These are phyloP conservation scores for Mollisiaceae sp. DNA, from an alignment of 2,329 filamentous ascomycete genomes.

Conservation along the genomic window DNA sequence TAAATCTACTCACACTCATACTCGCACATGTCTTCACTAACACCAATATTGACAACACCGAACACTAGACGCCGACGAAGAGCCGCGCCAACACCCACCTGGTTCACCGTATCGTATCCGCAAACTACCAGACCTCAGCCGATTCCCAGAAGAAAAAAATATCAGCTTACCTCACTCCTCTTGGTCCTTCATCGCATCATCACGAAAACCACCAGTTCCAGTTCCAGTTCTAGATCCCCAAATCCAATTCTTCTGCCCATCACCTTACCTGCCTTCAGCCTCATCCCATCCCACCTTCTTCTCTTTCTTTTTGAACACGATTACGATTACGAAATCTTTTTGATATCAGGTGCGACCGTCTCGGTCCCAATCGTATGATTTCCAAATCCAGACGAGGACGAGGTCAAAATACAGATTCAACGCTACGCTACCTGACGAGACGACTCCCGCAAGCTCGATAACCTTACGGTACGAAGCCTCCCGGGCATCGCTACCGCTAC, in stretches of 20 bases:
- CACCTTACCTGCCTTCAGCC: no score
- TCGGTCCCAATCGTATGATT: neutral
- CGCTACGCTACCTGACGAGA: neutral
- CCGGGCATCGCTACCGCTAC: neutral
- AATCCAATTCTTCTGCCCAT: no score
- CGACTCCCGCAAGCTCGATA: neutral
- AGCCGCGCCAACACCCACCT: slow-evolving; percentile 1
- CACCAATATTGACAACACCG: neutral
- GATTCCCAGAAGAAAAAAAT: no score
- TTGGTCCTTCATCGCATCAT: no score
- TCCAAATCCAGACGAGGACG: neutral
- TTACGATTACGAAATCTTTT: neutral
- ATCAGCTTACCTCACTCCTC: no score
- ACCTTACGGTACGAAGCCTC: no score
- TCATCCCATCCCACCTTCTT: no score
- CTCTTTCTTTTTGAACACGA: no score
- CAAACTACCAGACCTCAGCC: neutral
- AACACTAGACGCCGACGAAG: slow-evolving; percentile 1
- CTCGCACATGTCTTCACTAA: neutral
- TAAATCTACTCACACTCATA: neutral
- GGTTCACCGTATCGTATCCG: neutral
- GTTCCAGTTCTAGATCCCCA: no score
- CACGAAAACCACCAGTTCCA: no score
- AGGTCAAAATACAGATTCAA: neutral
- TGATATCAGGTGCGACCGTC: neutral